Conservation (phyloP, 192 early-diverging fungal species). For the Dispira simplex region DNA sequence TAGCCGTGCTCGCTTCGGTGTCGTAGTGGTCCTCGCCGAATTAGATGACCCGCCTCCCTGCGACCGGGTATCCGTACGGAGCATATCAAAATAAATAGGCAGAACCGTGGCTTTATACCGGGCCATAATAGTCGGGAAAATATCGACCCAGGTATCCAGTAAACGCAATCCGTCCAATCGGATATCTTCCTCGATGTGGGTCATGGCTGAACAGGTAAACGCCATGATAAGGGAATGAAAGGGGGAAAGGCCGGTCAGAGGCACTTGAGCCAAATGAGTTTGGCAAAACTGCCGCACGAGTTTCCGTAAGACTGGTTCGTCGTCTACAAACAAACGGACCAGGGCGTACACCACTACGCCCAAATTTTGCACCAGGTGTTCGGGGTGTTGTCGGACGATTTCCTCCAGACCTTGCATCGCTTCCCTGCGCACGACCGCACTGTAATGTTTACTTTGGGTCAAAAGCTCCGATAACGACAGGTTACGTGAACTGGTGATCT, state of each 20-base stretch:
- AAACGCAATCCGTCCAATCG: constrained; percentile 61
- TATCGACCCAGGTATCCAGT: constrained; percentile 52
- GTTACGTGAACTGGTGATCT: constrained; percentile 60
- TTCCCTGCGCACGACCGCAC: constrained; percentile 29
- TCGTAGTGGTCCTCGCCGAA: background rate
- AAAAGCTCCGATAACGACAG: constrained; percentile 60
- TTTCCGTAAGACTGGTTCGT: constrained; percentile 15
- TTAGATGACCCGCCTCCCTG: background rate
- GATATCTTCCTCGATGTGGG: constrained; percentile 77
- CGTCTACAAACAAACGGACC: constrained; percentile 28
- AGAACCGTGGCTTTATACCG: constrained; percentile 54
- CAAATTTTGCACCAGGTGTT: constrained; percentile 21
- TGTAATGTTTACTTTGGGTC: constrained; percentile 64
- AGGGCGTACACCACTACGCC: constrained; percentile 25
- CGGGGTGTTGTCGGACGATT: constrained; percentile 21
- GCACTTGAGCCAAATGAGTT: constrained; percentile 16
- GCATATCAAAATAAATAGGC: constrained; percentile 24
- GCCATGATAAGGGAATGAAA: constrained; percentile 65
- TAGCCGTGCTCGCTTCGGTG: no score
- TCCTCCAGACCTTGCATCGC: constrained; percentile 9
- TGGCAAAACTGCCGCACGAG: constrained; percentile 27
- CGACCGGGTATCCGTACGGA: constrained; percentile 18
- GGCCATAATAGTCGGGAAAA: constrained; percentile 42
- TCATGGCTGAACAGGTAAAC: constrained; percentile 75
- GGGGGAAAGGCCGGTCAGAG: constrained; percentile 39